Evolutionary conservation across 2,329 filamentous ascomycete species (phyloP).

Genomic region (Botryotinia calthae): DNA sequence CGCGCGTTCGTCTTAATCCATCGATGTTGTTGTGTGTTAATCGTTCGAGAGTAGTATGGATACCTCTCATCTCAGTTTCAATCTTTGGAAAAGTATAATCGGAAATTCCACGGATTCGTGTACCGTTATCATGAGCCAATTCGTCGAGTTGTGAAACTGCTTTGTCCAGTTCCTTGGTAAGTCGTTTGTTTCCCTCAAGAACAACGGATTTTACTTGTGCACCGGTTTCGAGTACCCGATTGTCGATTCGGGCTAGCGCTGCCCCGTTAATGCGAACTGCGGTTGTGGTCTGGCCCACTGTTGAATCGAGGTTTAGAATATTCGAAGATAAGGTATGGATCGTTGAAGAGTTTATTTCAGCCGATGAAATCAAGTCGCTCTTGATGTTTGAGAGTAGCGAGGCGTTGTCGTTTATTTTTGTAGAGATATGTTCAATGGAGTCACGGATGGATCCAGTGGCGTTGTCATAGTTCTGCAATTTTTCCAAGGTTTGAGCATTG

Average conservation of each 20-base stretch:
- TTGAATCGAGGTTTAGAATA: constrained; percentile 18
- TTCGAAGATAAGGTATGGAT: constrained; percentile 21
- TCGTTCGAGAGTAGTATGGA: constrained; percentile 18
- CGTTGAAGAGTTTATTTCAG: constrained; percentile 14
- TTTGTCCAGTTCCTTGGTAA: constrained; percentile 20
- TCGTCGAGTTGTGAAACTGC: constrained; percentile 27
- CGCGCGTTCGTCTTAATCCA: constrained; percentile 20
- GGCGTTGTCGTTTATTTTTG: constrained; percentile 17
- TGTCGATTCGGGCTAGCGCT: constrained; percentile 30
- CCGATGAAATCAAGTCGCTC: constrained; percentile 18
- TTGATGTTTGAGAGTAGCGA: constrained; percentile 16
- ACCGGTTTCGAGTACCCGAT: constrained; percentile 28
- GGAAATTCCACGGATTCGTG: constrained; percentile 26
- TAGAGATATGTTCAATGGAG: constrained; percentile 22
- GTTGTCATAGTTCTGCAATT: constrained; percentile 14
- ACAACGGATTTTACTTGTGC: constrained; percentile 29
- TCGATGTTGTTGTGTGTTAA: constrained; percentile 14
- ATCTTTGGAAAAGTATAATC: constrained; percentile 29
- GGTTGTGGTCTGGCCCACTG: constrained; percentile 21
- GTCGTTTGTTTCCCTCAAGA: constrained; percentile 22
- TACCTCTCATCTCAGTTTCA: constrained; percentile 23
- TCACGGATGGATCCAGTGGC: constrained; percentile 22
- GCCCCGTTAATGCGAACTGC: constrained; percentile 29
- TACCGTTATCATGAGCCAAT: constrained; percentile 26
- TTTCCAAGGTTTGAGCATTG: constrained; percentile 21